phyloP scores from a whole-genome alignment of 176 grass and related monocot species.

The Raddia guianensis region DNA sequence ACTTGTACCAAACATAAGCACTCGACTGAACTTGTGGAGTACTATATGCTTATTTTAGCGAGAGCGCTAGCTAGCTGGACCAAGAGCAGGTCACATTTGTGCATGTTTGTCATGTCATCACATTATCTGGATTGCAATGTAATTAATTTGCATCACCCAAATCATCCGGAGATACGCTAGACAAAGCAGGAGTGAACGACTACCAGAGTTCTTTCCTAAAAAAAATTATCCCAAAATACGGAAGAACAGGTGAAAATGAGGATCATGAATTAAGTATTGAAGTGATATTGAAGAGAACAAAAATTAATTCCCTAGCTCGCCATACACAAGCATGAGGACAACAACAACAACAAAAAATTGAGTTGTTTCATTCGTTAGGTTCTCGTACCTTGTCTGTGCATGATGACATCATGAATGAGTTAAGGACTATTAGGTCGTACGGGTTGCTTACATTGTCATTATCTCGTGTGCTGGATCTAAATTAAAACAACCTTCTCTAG shows the following conservation, averaged over 20 bases:
- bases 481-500: neutral
- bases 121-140: neutral
- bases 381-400: neutral
- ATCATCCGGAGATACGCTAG: neutral
- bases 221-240: neutral
- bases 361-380: neutral
- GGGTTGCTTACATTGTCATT: constrained; percentile 7
- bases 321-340: neutral
- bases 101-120: neutral
- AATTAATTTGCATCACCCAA: neutral
- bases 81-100: neutral
- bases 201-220: neutral
- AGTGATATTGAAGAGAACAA: neutral
- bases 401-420: neutral
- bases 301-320: neutral
- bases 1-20: no score
- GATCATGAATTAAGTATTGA: neutral
- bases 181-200: neutral
- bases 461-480: constrained; percentile 11
- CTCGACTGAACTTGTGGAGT: no score
- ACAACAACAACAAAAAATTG: neutral
- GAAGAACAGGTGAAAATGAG: neutral
- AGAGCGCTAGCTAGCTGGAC: neutral
- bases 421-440: neutral
- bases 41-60: neutral